Evolutionary conservation across 345 rosid genomes (phyloP).

Genomic region (Brassica nigra): DNA sequence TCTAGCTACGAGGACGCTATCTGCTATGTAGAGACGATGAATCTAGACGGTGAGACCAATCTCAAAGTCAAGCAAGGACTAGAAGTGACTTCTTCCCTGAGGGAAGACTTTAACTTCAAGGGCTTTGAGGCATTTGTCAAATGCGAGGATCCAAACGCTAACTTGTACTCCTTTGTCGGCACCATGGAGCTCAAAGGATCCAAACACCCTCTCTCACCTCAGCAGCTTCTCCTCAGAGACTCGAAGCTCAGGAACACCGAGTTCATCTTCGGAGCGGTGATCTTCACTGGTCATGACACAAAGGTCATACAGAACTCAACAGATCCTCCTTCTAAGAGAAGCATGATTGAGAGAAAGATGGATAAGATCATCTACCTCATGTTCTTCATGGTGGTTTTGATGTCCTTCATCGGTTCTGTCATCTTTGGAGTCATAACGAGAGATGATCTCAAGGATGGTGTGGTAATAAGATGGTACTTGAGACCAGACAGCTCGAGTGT

Average conservation of each 20-base stretch:
- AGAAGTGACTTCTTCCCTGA: slow-evolving; percentile 64
- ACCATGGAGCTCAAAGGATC: slow-evolving; percentile 62
- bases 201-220: slow-evolving; percentile 68
- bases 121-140: slow-evolving; percentile 66
- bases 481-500: slow-evolving; percentile 56
- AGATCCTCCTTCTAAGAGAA: slow-evolving; percentile 88
- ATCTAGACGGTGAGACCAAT: slow-evolving; percentile 95
- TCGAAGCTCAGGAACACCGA: slow-evolving; percentile 89
- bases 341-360: slow-evolving; percentile 82
- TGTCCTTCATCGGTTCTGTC: slow-evolving; percentile 73
- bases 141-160: slow-evolving; percentile 95
- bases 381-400: slow-evolving; percentile 54
- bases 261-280: slow-evolving; percentile 69
- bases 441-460: slow-evolving; percentile 60
- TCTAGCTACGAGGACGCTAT: slow-evolving; percentile 81
- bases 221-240: slow-evolving; percentile 85
- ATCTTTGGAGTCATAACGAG: slow-evolving; percentile 65
- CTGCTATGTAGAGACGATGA: slow-evolving; percentile 96
- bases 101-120: slow-evolving; percentile 55
- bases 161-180: slow-evolving; percentile 80
- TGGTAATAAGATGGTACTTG: slow-evolving; percentile 87
- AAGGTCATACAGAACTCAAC: slow-evolving; percentile 88
- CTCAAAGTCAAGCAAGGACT: slow-evolving; percentile 80
- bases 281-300: slow-evolving; percentile 91
- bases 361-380: slow-evolving; percentile 68